Evolutionary conservation across 306 rosid genomes (phyloP).

Genomic region (Chamaecrista fasciculata): DNA sequence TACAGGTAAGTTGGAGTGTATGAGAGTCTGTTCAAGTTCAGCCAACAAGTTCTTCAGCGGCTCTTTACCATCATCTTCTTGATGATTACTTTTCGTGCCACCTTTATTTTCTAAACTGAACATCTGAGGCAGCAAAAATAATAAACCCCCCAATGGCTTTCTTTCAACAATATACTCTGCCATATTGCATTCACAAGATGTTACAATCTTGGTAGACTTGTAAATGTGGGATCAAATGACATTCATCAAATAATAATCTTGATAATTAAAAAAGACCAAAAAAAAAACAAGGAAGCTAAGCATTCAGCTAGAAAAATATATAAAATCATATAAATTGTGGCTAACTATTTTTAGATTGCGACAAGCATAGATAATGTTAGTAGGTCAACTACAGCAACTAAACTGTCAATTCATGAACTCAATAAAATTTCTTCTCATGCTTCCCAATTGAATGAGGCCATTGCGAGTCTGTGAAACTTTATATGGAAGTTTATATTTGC

Average conservation of each 20-base stretch:
- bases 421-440: not conserved
- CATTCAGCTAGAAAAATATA: conserved; percentile 9
- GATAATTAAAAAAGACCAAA: not conserved
- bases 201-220: conserved; percentile 20
- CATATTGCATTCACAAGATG: conserved; percentile 32
- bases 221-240: not conserved
- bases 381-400: not conserved
- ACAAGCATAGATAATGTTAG: not conserved
- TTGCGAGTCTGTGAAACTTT: not conserved
- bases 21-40: conserved; percentile 81
- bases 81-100: conserved; percentile 32
- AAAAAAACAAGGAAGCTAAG: too few relatives aligned
- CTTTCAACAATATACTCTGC: conserved; percentile 79
- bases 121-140: conserved; percentile 81
- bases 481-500: not conserved
- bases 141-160: conserved; percentile 85
- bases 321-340: not conserved
- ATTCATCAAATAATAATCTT: conserved; percentile 27
- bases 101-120: conserved; percentile 49
- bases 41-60: conserved; percentile 45
- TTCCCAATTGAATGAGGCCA: not conserved
- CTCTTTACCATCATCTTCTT: conserved; percentile 42
- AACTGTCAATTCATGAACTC: not conserved
- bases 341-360: conserved; percentile 7
- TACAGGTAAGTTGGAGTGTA: conserved; percentile 82